These are phyloP conservation scores for Fusarium zealandicum DNA, from an alignment of 2,329 filamentous ascomycete genomes.

Conservation along the genomic window DNA sequence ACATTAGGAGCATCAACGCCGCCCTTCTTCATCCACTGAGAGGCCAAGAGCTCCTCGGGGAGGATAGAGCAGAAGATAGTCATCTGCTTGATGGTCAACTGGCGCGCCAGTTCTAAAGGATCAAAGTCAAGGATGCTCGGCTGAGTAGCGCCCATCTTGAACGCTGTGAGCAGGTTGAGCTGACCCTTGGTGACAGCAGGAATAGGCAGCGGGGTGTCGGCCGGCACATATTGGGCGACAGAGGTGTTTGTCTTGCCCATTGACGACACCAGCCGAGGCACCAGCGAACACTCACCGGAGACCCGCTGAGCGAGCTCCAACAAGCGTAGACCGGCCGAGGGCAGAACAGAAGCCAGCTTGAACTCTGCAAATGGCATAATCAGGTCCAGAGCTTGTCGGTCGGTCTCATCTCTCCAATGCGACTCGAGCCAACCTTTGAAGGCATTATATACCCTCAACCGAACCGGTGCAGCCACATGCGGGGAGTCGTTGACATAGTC, in stretches of 20 bases:
- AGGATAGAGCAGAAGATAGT: conserved; percentile 89
- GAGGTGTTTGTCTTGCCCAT: conserved; percentile 88
- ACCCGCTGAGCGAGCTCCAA: conserved; percentile 82
- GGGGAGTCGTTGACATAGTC: conserved; percentile 86
- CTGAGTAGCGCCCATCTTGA: conserved; percentile 73
- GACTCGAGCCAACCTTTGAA: conserved; percentile 98
- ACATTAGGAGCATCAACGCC: conserved; percentile 85
- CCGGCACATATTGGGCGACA: conserved; percentile 71
- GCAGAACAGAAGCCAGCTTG: conserved; percentile 72
- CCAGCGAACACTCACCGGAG: conserved; percentile 73
- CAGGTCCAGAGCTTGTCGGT: conserved; percentile 75
- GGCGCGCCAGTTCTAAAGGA: conserved; percentile 86
- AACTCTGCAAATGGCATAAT: conserved; percentile 83
- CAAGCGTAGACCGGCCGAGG: conserved; percentile 81
- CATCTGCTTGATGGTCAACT: conserved; percentile 92
- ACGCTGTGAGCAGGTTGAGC: conserved; percentile 72
- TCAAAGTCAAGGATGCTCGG: conserved; percentile 91
- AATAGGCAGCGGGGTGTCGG: conserved; percentile 74
- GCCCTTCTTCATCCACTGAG: conserved; percentile 92
- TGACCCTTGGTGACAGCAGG: conserved; percentile 79
- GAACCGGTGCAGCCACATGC: conserved; percentile 77
- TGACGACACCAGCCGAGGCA: conserved; percentile 82
- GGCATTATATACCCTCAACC: conserved; percentile 91
- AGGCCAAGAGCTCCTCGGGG: conserved; percentile 88
- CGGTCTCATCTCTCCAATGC: conserved; percentile 87